Percentiles rank a stretch among this genome's conserved stretches.
Evolutionary conservation across 73 alveolate species (phyloP).

Genomic region (Paramecium pentaurelia): DNA sequence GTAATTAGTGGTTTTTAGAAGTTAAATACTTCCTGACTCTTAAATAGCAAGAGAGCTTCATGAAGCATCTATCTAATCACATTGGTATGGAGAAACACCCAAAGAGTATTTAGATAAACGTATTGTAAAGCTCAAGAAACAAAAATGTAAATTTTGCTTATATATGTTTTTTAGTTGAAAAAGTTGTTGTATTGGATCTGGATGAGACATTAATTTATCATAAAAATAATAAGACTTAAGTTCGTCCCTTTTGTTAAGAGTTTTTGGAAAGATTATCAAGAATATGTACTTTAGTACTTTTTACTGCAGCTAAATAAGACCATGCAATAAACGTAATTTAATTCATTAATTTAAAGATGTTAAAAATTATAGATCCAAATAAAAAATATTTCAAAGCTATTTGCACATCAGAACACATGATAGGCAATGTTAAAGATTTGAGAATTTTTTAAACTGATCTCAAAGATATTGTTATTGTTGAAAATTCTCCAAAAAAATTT

Average conservation of each 20-base stretch:
- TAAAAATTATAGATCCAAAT: constrained; percentile 2
- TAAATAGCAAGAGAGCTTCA: neutral
- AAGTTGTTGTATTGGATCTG: constrained; percentile 3
- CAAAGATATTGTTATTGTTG: constrained; percentile 8
- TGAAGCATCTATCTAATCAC: neutral
- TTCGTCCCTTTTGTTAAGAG: neutral
- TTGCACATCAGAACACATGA: neutral
- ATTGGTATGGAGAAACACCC: neutral
- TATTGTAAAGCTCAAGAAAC: neutral
- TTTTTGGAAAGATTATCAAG: neutral
- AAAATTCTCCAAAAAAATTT: neutral
- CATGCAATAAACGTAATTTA: constrained; percentile 16
- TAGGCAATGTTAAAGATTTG: neutral
- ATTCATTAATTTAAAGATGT: neutral
- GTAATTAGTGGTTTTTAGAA: neutral
- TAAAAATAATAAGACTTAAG: neutral
- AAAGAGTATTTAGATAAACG: neutral
- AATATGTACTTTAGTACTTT: neutral
- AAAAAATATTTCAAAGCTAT: neutral
- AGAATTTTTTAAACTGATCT: neutral
- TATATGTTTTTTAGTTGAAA: neutral
- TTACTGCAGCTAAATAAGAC: neutral
- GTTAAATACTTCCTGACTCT: neutral
- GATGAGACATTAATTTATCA: constrained; percentile 15
- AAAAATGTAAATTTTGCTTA: neutral